Evolutionary conservation across 306 rosid species (phyloP).

Genomic region (Casuarina equisetifolia): DNA sequence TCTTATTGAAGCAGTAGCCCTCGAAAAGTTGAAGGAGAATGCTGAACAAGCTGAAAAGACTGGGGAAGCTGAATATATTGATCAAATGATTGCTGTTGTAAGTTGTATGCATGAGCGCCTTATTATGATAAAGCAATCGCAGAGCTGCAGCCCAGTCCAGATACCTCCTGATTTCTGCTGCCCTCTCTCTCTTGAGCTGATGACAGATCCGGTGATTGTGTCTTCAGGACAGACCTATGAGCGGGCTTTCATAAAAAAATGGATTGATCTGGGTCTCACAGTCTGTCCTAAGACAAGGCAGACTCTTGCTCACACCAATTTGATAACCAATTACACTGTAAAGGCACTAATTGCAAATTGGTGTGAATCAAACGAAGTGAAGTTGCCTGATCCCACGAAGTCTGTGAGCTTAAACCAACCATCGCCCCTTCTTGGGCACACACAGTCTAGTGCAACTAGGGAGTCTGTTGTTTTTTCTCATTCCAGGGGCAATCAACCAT

Average conservation of each 20-base stretch:
- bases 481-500: conserved; percentile 54
- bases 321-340: conserved; percentile 80
- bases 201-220: conserved; percentile 98
- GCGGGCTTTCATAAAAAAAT: conserved; percentile 78
- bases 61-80: conserved; percentile 75
- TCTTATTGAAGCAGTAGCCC: conserved; percentile 90
- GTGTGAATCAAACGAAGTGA: conserved; percentile 90
- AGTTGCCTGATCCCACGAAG: conserved; percentile 61
- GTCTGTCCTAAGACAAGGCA: conserved; percentile 99
- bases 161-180: conserved; percentile 95
- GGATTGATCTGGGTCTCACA: conserved; percentile 90
- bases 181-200: conserved; percentile 95
- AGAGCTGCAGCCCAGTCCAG: conserved; percentile 66
- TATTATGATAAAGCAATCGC: conserved; percentile 59
- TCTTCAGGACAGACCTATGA: conserved; percentile 99
- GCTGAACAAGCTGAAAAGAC: conserved; percentile 74
- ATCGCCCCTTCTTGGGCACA: conserved; percentile 54
- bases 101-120: conserved; percentile 66
- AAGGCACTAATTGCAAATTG: conserved; percentile 89
- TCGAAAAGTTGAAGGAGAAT: conserved; percentile 79
- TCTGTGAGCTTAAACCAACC: conserved; percentile 50
- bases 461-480: conserved; percentile 57
- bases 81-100: conserved; percentile 61
- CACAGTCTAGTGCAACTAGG: conserved; percentile 56
- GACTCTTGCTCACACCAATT: conserved; percentile 71